phyloP scores from a whole-genome alignment of 2,329 filamentous ascomycete species.

The Penicillium concentricum region DNA sequence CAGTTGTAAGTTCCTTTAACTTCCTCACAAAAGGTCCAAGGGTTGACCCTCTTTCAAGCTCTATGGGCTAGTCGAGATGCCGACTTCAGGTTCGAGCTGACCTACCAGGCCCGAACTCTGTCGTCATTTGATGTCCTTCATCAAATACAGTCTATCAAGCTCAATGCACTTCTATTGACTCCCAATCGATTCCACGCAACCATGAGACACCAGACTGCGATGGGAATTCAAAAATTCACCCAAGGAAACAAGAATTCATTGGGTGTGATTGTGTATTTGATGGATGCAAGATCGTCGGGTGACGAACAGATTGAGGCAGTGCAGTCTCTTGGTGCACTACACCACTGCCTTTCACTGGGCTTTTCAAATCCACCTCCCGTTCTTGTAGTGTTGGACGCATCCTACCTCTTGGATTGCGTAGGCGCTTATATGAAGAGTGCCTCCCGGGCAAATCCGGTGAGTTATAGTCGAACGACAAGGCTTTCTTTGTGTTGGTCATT shows the following conservation, averaged over 20 bases:
- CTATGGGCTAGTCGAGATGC: not conserved
- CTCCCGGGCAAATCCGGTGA: not conserved
- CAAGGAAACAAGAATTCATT: not conserved
- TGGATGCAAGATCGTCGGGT: not conserved
- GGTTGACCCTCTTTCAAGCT: not conserved
- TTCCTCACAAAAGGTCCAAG: not conserved
- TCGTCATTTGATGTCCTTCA: not conserved
- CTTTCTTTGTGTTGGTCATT: not conserved
- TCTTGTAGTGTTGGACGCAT: constrained; percentile 1
- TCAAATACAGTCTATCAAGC: not conserved
- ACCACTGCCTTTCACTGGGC: constrained; percentile 2
- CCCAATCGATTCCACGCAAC: not conserved
- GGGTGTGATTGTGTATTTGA: not conserved
- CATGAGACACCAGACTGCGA: not conserved
- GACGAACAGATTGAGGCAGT: not conserved
- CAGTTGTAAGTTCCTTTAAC: not conserved
- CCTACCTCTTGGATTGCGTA: constrained; percentile 2
- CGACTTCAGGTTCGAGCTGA: not conserved
- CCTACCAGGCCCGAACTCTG: not conserved
- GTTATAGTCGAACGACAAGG: not conserved
- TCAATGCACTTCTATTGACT: not conserved
- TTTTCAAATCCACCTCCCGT: not conserved
- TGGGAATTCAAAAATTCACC: not conserved
- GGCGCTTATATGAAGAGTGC: not conserved
- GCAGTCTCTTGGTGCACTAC: not conserved